Evolutionary conservation across 257 asterid genomes (phyloP).

Genomic region (Linaria vulgaris): DNA sequence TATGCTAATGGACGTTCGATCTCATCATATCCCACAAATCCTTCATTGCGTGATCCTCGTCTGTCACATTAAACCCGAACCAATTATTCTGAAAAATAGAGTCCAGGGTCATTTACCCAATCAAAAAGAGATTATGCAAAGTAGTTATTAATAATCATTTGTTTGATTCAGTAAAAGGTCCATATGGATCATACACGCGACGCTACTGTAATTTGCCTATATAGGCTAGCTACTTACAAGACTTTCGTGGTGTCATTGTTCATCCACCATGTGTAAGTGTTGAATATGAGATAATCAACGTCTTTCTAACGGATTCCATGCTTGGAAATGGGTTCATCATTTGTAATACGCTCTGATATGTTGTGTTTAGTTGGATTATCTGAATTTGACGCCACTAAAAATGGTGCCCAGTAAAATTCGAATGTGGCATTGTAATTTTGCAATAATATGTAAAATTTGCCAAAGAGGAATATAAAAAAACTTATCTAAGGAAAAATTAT

Average conservation of each 20-base stretch:
- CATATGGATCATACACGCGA: too few species aligned
- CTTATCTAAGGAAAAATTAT: too few species aligned
- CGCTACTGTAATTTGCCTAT: too few species aligned
- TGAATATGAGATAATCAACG: conserved; percentile 56
- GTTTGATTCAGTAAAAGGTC: too few species aligned
- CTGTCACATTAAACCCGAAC: conserved; percentile 16
- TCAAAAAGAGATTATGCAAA: too few species aligned
- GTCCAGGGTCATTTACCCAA: too few species aligned
- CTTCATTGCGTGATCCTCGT: conserved; percentile 37
- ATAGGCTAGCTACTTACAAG: conserved; percentile 39
- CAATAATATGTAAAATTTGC: neutral
- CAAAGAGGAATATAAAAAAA: too few species aligned
- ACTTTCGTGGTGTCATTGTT: conserved; percentile 34
- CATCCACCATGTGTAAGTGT: conserved; percentile 76
- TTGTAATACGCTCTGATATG: conserved; percentile 34
- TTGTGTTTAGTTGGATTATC: conserved; percentile 57
- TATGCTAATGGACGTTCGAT: conserved; percentile 29
- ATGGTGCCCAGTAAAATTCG: conserved; percentile 66
- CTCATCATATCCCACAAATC: conserved; percentile 26
- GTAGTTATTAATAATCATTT: too few species aligned
- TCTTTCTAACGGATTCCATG: conserved; percentile 47
- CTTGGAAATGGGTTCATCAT: conserved; percentile 42
- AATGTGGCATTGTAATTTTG: conserved; percentile 52
- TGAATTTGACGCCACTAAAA: conserved; percentile 61
- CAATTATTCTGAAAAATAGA: neutral